Base-by-base conservation (phyloP, 2,329 filamentous ascomycete genomes). In the Stachybotrys echinatus region DNA sequence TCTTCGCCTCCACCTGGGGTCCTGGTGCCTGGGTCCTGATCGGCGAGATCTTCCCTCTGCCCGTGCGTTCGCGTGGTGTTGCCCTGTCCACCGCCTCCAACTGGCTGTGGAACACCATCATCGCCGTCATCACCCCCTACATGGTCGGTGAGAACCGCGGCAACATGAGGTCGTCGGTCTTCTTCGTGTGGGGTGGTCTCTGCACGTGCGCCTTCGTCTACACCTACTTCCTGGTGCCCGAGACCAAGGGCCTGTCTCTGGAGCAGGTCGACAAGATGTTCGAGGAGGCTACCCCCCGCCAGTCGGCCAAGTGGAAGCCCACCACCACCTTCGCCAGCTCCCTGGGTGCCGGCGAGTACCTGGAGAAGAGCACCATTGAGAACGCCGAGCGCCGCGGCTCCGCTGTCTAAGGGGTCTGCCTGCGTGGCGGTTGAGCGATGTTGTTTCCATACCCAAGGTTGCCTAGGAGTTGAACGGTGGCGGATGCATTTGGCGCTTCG, bases 1-100 rank as follows among this genome's bases (percentile, higher is more conserved):
- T 87, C 79, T 95, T 95, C 68, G 90, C 90, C 52, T 84, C 81
- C 51, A 95, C 90, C 55, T 95, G 89, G 90, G 90, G 90, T 48
- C 89, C 89, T 6, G 86, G 83, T 46, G 80, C 87, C 48, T 91
- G 87, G 87, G 82, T 87, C 48, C 80, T 95, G 59, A 92, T 94
- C 62, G 90, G 90, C 65, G 90, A 96, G 75, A 87, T 94, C 70
- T 95, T 88, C 82, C 89, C 90, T 51, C 82, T 95, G 48, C 89
- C 88, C 54, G 92, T 95, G 71, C 88, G 91, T 62, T 88, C 91
- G 39, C 88, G 89, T 58, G 91, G 91, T 74, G 89, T 95, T 52
- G 89, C 81, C 60, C 79, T 95, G 42, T 92, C 89, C 39, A 95
- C 91, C 8, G 88, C 90, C 53, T 90, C 85, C 65, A 95, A 95